phyloP scores from a whole-genome alignment of 371 early-diverging fungal genomes.

The Sporodiniella umbellata region DNA sequence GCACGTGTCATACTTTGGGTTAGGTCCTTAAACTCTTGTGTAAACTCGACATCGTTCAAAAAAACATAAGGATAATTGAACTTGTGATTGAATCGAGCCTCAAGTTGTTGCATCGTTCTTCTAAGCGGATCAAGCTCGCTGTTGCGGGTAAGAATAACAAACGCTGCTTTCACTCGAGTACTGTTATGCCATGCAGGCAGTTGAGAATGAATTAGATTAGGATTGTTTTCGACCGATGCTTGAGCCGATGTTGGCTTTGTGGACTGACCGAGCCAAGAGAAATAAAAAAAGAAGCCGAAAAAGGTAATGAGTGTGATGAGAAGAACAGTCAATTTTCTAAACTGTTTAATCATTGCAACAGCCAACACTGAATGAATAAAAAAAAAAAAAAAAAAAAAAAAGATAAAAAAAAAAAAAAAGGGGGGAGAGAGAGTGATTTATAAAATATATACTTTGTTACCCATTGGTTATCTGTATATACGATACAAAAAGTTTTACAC shows the following conservation, averaged over 20 bases:
- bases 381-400: neutral
- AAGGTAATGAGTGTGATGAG: neutral
- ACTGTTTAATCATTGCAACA: neutral
- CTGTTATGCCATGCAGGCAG: slow-evolving; percentile 23
- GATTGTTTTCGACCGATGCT: slow-evolving; percentile 13
- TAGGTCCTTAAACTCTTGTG: slow-evolving; percentile 65
- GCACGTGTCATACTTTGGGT: slow-evolving; percentile 50
- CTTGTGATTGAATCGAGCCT: slow-evolving; percentile 78
- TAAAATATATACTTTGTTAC: too few relatives aligned
- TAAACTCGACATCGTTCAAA: slow-evolving; percentile 79
- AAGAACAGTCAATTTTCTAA: neutral
- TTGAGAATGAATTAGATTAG: slow-evolving; percentile 17
- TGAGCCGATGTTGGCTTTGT: neutral
- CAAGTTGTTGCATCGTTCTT: slow-evolving; percentile 68
- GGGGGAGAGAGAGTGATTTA: neutral
- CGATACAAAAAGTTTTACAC: too few relatives aligned
- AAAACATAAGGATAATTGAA: slow-evolving; percentile 89
- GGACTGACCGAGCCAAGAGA: neutral
- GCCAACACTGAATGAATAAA: neutral
- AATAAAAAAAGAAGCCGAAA: neutral
- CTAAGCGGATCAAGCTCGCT: slow-evolving; percentile 68
- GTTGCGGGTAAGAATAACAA: slow-evolving; percentile 70
- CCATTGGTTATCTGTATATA: too few relatives aligned
- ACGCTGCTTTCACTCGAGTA: slow-evolving; percentile 61
- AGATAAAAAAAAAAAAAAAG: neutral